These are phyloP conservation scores for Podospora australis DNA, from an alignment of 495 filamentous ascomycete species.

Conservation along the genomic window DNA sequence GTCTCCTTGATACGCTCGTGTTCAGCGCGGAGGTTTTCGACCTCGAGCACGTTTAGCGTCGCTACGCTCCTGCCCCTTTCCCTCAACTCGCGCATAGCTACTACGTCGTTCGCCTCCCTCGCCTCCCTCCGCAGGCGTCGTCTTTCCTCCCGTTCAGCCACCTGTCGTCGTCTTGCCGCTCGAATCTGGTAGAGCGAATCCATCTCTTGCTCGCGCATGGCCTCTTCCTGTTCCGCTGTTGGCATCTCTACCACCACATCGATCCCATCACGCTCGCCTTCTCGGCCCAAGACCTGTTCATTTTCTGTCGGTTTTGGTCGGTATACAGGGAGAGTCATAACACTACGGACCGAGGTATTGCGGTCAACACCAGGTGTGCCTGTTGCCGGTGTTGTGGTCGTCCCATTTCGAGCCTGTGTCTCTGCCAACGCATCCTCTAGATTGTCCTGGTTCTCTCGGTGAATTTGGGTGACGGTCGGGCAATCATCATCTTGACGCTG, in stretches of 20 bases:
- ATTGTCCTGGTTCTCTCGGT: slow-evolving; percentile 18
- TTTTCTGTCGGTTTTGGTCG: slow-evolving; percentile 55
- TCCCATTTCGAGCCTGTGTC: slow-evolving; percentile 1
- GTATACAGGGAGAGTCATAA: slow-evolving; percentile 89
- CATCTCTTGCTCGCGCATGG: slow-evolving; percentile 85
- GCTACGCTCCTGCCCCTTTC: slow-evolving; percentile 33
- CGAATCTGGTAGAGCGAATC: slow-evolving; percentile 86
- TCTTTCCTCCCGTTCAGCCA: slow-evolving; percentile 69
- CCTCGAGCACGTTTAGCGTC: slow-evolving; percentile 23
- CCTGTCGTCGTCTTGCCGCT: slow-evolving; percentile 65
- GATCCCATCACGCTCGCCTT: slow-evolving; percentile 87
- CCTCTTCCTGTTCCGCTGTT: slow-evolving; percentile 59
- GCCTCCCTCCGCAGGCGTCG: slow-evolving; percentile 60
- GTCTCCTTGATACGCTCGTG: slow-evolving; percentile 57
- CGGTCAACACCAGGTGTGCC: slow-evolving; percentile 56
- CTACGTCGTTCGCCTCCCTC: slow-evolving; percentile 58
- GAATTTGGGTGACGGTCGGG: slow-evolving; percentile 17
- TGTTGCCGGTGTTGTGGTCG: slow-evolving; percentile 5
- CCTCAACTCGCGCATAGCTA: slow-evolving; percentile 55
- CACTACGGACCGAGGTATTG: slow-evolving; percentile 78
- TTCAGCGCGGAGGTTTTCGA: slow-evolving; percentile 55
- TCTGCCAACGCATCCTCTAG: slow-evolving; percentile 13
- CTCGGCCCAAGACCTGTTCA: slow-evolving; percentile 82
- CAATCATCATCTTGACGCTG: slow-evolving; percentile 17
- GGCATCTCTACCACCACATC: slow-evolving; percentile 76